Percentiles rank a stretch among this genome's conserved stretches.
phyloP scores from a whole-genome alignment of 257 asterid species.

The Phtheirospermum japonicum region DNA sequence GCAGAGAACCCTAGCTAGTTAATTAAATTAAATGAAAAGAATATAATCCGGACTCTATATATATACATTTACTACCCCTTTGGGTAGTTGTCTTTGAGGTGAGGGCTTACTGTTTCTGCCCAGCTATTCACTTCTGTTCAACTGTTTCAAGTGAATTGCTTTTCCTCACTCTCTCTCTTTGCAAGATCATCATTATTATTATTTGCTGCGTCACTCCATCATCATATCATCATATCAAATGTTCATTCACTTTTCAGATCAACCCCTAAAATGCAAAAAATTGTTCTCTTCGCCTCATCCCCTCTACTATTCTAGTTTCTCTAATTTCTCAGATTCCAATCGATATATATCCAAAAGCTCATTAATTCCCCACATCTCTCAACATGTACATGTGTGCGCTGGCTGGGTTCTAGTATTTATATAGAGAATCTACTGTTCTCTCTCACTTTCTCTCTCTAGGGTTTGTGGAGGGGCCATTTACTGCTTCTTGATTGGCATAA shows the following conservation, averaged over 20 bases:
- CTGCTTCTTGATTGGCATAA: slow-evolving; percentile 10
- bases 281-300: background rate
- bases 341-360: too few relatives aligned
- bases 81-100: slow-evolving; percentile 15
- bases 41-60: background rate
- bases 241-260: background rate
- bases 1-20: background rate
- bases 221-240: slow-evolving; percentile 20
- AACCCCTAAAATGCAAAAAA: background rate
- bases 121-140: background rate
- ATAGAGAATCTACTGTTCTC: background rate
- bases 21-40: background rate
- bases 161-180: slow-evolving; percentile 1
- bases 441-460: slow-evolving; percentile 46
- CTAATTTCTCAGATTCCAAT: slow-evolving; percentile 26
- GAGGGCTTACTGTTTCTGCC: slow-evolving; percentile 25
- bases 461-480: slow-evolving; percentile 37
- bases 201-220: slow-evolving; percentile 4
- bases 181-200: background rate
- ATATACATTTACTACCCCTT: too few relatives aligned
- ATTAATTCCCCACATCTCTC: too few relatives aligned
- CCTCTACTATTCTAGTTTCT: background rate
- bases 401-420: slow-evolving; percentile 5
- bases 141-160: slow-evolving; percentile 14
- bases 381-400: too few relatives aligned